Evolutionary conservation across 1,139 yeast species (phyloP).

Genomic region (Geotrichum bryndzae): DNA sequence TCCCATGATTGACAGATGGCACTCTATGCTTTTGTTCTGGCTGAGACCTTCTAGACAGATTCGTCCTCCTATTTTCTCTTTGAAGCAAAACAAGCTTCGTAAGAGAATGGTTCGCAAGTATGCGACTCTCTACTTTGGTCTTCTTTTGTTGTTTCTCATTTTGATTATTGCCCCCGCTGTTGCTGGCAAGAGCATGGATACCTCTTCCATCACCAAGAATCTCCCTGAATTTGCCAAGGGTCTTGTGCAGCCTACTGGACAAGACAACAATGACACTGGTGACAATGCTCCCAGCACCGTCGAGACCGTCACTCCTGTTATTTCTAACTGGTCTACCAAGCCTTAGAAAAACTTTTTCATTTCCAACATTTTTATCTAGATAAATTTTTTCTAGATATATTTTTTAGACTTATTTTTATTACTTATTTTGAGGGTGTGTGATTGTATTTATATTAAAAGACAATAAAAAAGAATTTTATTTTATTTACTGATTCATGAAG

Average conservation of each 20-base stretch:
- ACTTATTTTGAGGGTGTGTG: neutral
- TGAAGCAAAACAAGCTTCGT: constrained; percentile 95
- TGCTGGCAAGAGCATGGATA: constrained; percentile 33
- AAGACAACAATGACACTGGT: constrained; percentile 71
- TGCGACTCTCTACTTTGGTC: constrained; percentile 69
- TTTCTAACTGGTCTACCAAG: constrained; percentile 26
- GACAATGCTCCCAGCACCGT: constrained; percentile 29
- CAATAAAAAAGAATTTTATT: neutral
- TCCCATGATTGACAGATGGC: constrained; percentile 96
- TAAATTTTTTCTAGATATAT: neutral
- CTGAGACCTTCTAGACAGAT: constrained; percentile 95
- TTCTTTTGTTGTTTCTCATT: constrained; percentile 64
- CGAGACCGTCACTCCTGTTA: constrained; percentile 31
- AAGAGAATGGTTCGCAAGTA: constrained; percentile 98
- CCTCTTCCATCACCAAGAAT: constrained; percentile 20
- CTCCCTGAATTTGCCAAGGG: constrained; percentile 53
- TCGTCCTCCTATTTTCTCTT: constrained; percentile 96
- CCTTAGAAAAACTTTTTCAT: constrained; percentile 21
- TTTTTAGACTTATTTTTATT: neutral
- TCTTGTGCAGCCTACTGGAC: constrained; percentile 82
- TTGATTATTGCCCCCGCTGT: constrained; percentile 91
- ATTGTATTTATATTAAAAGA: neutral
- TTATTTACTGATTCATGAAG: neutral
- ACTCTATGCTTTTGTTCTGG: constrained; percentile 98
- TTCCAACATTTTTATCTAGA: neutral